Evolutionary conservation across 305 asterid species (phyloP), one percentile per base, ranked within the genome.

Genomic region (Fraxinus angustifolia): DNA sequence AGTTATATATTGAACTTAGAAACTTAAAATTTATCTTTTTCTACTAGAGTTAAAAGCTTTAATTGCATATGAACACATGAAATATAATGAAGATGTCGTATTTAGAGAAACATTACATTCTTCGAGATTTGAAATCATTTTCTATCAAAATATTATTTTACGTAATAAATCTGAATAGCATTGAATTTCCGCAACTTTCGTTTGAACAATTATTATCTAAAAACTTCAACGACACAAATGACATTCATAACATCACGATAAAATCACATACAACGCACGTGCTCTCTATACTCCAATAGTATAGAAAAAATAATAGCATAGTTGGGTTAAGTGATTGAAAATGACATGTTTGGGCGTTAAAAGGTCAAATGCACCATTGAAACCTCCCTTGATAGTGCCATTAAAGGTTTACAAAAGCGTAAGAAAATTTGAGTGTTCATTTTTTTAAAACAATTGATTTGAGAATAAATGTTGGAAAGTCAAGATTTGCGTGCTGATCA

Each of bases 281-380:
- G n/a, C 53, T 42, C 1, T 42, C n/a, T n/a, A n/a, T n/a, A n/a
- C n/a, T n/a, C 4, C n/a, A 3, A 2, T 42, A 11, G 5, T 48
- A 14, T 48, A 3, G 28, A 1, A 58, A 58, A 5, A 21, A 1
- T 1, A 19, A 6, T 19, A 23, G 30, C 30, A 58, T 21, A 70
- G 77, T 60, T 77, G 68, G 80, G 36, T 73, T 56, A 79, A 79
- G 84, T 71, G 45, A 11, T 48, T 42, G 73, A 84, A 56, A 70
- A 42, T 38, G 80, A 71, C 8, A 14, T 1, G 10, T 67, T 26
- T 12, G 1, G 8, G 45, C 21, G 56, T 4, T 31, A 42, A 77
- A 81, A 71, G 83, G 81, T 78, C 78, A 48, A 81, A 73, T 79
- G 73, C 71, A 71, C 17, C 78, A 53, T 53, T 17, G 38, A 56